These are phyloP conservation scores for Chrysoporthe cubensis DNA, from an alignment of 2,329 filamentous ascomycete genomes.

Conservation along the genomic window DNA sequence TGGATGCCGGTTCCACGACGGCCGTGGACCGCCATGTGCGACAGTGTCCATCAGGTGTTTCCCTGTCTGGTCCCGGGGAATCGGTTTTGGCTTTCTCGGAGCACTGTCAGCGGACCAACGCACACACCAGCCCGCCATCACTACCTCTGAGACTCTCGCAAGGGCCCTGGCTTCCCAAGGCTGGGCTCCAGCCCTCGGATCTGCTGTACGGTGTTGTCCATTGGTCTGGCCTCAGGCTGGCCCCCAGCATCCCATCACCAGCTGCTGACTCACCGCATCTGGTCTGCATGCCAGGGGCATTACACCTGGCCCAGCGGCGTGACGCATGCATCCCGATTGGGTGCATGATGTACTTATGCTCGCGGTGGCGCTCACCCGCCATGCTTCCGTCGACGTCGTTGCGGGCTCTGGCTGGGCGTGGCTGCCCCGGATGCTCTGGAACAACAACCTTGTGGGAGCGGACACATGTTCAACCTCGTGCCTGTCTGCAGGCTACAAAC, in stretches of 20 bases:
- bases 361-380: background rate
- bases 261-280: conserved; percentile 5
- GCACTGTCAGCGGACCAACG: background rate
- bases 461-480: too few species aligned
- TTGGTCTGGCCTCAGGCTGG: background rate
- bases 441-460: background rate
- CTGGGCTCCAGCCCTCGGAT: background rate
- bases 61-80: background rate
- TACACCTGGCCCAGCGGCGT: background rate
- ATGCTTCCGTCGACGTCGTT: background rate
- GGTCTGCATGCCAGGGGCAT: background rate
- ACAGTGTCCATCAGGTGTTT: background rate
- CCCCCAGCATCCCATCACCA: background rate
- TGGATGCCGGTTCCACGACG: background rate
- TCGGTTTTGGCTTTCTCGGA: too few species aligned
- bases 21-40: background rate
- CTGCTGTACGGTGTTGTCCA: background rate
- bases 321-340: background rate
- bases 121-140: background rate
- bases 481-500: background rate
- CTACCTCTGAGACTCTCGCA: background rate
- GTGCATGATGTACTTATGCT: background rate
- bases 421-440: background rate
- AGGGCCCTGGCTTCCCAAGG: background rate
- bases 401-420: background rate